These are phyloP conservation scores for Colletotrichum sp. DNA, from an alignment of 2,329 filamentous ascomycete species.

Conservation along the genomic window DNA sequence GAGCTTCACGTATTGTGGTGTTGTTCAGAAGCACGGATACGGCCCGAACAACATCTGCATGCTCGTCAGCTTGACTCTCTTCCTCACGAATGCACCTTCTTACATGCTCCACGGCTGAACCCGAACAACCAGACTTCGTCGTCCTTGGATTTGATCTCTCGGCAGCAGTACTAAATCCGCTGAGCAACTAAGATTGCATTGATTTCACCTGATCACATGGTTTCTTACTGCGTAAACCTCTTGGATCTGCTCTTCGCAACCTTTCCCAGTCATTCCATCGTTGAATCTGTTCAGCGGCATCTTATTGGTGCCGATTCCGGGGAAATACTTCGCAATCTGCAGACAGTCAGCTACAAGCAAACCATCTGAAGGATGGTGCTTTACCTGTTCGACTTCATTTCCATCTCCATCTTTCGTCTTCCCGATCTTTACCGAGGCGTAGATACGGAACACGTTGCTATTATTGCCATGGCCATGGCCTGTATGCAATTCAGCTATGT, in stretches of 20 bases:
- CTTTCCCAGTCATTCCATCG: constrained; percentile 21
- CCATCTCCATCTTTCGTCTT: neutral
- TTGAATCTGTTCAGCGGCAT: constrained; percentile 23
- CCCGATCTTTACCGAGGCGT: neutral
- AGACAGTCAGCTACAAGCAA: neutral
- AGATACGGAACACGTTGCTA: constrained; percentile 10
- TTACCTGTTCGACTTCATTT: neutral
- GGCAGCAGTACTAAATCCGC: neutral
- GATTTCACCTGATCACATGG: too few relatives aligned
- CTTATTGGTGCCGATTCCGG: constrained; percentile 24
- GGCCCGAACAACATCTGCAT: constrained; percentile 35
- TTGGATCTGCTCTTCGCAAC: constrained; percentile 23
- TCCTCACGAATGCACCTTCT: neutral
- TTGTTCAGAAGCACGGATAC: constrained; percentile 38
- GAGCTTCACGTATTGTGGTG: neutral
- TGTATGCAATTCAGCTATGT: neutral
- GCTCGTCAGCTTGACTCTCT: neutral
- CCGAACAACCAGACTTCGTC: constrained; percentile 46
- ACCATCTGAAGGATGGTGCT: accelerated
- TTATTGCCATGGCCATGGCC: constrained; percentile 6
- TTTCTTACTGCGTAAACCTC: constrained; percentile 24
- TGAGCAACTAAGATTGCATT: neutral
- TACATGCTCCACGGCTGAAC: constrained; percentile 42
- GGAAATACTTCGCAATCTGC: constrained; percentile 10
- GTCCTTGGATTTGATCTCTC: constrained; percentile 13